Evolutionary conservation across 192 early-diverging fungal species (phyloP), one percentile per base, ranked within the genome.

Genomic region (Linnemannia elongata): DNA sequence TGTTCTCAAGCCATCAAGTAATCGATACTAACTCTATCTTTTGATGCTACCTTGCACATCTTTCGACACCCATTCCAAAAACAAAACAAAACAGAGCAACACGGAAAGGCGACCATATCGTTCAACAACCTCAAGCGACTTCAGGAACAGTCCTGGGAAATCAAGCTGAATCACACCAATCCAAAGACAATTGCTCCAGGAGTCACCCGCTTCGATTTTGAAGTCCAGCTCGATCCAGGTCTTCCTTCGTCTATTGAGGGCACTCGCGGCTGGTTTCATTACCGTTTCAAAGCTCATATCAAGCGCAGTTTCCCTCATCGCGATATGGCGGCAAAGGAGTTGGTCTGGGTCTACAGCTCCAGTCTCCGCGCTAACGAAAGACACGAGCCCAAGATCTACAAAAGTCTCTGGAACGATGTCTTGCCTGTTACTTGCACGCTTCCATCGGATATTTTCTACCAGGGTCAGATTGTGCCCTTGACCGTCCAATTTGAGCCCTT

Each of bases 271-370:
- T 87, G 84, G 79, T 87, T 87, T 38, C 79, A 80, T 44, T 87
- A 81, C n/a, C 79, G 84, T 2, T 81, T 87, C 75, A 80, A 80
- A 39, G 84, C 84, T 10, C 70, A 78, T 33, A 57, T 87, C 52
- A 30, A 54, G 18, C 79, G 84, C 27, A 76, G 75, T 38, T 85
- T 85, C 24, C 83, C 83, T 35, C 74, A 74, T 33, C 83, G 83
- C 0, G 74, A 85, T 39, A 85, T 85, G 83, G 83, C 83, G 22
- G 70, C 30, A 52, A 85, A 85, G 30, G 74, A 80, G 17, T 69
- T 69, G 35, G 75, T 80, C 69, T 85, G 83, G 83, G 83, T 85
- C 7, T 85, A 85, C 41, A 80, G 78, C 45, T 76, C 78, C 33
- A 72, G 69, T 24, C 38, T 83, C 13, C 22, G 12, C 4, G 75